phyloP scores from a whole-genome alignment of 164 flowering plant species.

The Malania oleifera region DNA sequence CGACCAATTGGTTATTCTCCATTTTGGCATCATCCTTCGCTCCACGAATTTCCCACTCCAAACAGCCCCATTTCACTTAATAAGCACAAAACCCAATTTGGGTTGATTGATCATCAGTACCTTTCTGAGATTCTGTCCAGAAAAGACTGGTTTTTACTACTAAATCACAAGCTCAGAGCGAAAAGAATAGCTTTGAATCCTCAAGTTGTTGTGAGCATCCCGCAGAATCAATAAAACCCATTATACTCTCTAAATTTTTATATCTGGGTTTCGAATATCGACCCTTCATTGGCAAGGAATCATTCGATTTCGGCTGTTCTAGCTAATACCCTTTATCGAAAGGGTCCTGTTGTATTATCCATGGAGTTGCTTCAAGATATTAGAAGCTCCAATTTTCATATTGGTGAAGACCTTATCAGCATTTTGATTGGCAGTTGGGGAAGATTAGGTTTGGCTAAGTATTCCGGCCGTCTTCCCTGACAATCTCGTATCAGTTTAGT shows the following conservation, averaged over 20 bases:
- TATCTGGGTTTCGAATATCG: slow-evolving; percentile 58
- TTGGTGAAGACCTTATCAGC: slow-evolving; percentile 67
- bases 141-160: slow-evolving; percentile 72
- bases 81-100: slow-evolving; percentile 2
- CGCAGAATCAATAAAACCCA: slow-evolving; percentile 75
- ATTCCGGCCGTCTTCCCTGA: too few species aligned
- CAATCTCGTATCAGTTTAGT: too few species aligned
- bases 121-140: slow-evolving; percentile 42
- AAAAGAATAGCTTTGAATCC: slow-evolving; percentile 33
- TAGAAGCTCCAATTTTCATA: slow-evolving; percentile 34
- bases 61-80: slow-evolving; percentile 11
- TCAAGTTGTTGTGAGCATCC: slow-evolving; percentile 41
- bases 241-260: slow-evolving; percentile 52
- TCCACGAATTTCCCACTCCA: slow-evolving; percentile 8
- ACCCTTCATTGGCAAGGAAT: slow-evolving; percentile 34
- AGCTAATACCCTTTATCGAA: slow-evolving; percentile 42
- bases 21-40: too few species aligned
- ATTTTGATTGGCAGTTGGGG: slow-evolving; percentile 91
- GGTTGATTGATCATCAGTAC: slow-evolving; percentile 41
- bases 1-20: too few species aligned
- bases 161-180: slow-evolving; percentile 47
- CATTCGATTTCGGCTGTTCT: slow-evolving; percentile 45
- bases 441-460: slow-evolving; percentile 80
- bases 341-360: slow-evolving; percentile 79
- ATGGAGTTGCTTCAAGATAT: slow-evolving; percentile 58